Evolutionary conservation across 345 rosid genomes (phyloP).

Genomic region (Hibiscus tridactylites): DNA sequence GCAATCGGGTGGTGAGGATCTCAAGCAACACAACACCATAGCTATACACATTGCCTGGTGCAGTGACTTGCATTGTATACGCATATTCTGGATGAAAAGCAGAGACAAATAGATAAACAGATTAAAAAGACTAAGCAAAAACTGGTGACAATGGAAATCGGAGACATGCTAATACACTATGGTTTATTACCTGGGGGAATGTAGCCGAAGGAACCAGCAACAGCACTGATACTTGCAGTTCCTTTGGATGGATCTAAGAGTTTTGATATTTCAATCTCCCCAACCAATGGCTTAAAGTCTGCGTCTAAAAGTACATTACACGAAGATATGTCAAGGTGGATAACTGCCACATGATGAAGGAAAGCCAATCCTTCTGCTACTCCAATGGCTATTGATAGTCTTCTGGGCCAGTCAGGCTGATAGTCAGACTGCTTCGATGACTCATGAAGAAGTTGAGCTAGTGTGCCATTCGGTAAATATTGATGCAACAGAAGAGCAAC

Average conservation of each 20-base stretch:
- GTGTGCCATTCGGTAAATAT: slow-evolving; percentile 71
- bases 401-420: slow-evolving; percentile 81
- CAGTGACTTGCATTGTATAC: slow-evolving; percentile 87
- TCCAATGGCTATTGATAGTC: slow-evolving; percentile 77
- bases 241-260: slow-evolving; percentile 75
- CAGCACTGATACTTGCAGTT: slow-evolving; percentile 78
- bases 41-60: slow-evolving; percentile 92
- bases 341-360: slow-evolving; percentile 82
- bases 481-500: slow-evolving; percentile 86
- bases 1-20: slow-evolving; percentile 68
- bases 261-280: slow-evolving; percentile 91
- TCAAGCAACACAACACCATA: slow-evolving; percentile 89
- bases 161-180: neutral
- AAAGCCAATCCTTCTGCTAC: slow-evolving; percentile 86
- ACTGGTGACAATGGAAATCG: too few relatives aligned
- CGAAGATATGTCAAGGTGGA: slow-evolving; percentile 87
- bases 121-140: too few relatives aligned
- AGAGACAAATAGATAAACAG: too few relatives aligned
- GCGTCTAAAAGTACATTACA: slow-evolving; percentile 76
- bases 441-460: slow-evolving; percentile 76
- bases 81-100: slow-evolving; percentile 55
- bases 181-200: slow-evolving; percentile 76
- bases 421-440: slow-evolving; percentile 54
- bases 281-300: slow-evolving; percentile 59
- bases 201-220: slow-evolving; percentile 92